Conservation (phyloP, 1,284 basidiomycete species). For the Retiboletus flavoniger region DNA sequence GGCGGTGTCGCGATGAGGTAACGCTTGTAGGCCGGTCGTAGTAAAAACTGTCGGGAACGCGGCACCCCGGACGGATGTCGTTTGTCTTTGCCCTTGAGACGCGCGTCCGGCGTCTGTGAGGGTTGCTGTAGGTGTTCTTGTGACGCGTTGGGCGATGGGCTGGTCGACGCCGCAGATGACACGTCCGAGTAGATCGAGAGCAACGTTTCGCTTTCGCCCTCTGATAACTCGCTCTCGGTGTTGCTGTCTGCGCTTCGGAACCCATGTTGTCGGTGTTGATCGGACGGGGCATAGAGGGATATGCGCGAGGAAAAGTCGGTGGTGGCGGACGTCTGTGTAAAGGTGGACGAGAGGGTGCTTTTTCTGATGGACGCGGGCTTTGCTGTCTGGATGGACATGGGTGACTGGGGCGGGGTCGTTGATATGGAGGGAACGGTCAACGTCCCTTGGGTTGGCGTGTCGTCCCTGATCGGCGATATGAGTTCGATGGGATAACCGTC, state of each 20-base stretch:
- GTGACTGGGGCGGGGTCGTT: constrained; percentile 48
- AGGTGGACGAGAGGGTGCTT: constrained; percentile 17
- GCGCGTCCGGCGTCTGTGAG: neutral
- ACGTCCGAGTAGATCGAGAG: constrained; percentile 40
- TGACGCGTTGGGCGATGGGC: constrained; percentile 33
- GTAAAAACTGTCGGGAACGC: constrained; percentile 62
- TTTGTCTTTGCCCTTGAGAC: constrained; percentile 6
- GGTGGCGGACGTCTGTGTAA: constrained; percentile 9
- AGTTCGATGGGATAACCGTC: constrained; percentile 22
- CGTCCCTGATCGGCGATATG: constrained; percentile 10
- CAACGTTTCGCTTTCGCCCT: constrained; percentile 33
- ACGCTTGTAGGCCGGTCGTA: constrained; percentile 87
- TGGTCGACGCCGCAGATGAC: constrained; percentile 40
- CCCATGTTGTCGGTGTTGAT: constrained; percentile 24
- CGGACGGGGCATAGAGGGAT: constrained; percentile 36
- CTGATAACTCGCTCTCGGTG: constrained; percentile 47
- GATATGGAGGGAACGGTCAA: constrained; percentile 54
- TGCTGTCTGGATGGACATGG: constrained; percentile 26
- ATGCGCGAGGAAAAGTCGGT: constrained; percentile 23
- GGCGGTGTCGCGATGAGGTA: constrained; percentile 88
- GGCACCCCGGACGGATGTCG: constrained; percentile 32
- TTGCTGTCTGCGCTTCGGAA: constrained; percentile 34
- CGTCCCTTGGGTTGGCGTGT: constrained; percentile 34
- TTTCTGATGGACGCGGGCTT: constrained; percentile 14
- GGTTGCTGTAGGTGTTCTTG: constrained; percentile 25